Evolutionary conservation across 1,139 yeast genomes (phyloP), one percentile per base, ranked within the genome.

Genomic region (Barnettozyma hawaiiensis): DNA sequence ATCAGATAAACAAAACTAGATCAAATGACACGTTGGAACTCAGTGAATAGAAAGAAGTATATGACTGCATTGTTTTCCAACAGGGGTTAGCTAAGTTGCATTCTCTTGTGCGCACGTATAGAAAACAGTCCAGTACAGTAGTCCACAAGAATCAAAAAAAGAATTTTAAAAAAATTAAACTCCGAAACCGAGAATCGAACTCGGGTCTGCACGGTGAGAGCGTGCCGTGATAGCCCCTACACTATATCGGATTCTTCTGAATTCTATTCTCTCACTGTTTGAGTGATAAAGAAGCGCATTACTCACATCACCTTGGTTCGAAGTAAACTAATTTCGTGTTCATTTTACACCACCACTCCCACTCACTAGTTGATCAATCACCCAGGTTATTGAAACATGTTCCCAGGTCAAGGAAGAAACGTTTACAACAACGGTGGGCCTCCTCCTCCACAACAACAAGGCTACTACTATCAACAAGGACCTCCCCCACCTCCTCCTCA

Each of bases 381-480:
- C n/a, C n/a, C n/a, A n/a, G n/a, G n/a, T n/a, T n/a, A n/a, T n/a
- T n/a, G n/a, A 18, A 54, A 51, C 44, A 32, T 21, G 22, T 21
- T 21, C 8, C 22, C 22, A 6, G 22, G 22, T 5, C 35, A 32
- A 20, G 35, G 35, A 4, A 14, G 35, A 18, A 5, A 8, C 14
- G 11, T 7, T 7, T 27, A 27, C 29, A 27, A 29, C 32, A 18
- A 34, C 15, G 14, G 14, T 7, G 36, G 28, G 15, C 36, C 36
- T 8, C 36, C 36, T 4, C 28, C 36, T 4, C 36, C 27, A 43
- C 49, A 49, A 41, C 36, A 14, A 43, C 49, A 50, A 42, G 49
- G 19, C 21, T 66, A 67, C 24, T 19, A 31, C 23, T 29, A 29
- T 16, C 40, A 35, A 14, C 40, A 28, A 28, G 62, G 23, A 53